Evolutionary conservation across 1,284 basidiomycete species (phyloP).

Genomic region (Leccinum huronense): DNA sequence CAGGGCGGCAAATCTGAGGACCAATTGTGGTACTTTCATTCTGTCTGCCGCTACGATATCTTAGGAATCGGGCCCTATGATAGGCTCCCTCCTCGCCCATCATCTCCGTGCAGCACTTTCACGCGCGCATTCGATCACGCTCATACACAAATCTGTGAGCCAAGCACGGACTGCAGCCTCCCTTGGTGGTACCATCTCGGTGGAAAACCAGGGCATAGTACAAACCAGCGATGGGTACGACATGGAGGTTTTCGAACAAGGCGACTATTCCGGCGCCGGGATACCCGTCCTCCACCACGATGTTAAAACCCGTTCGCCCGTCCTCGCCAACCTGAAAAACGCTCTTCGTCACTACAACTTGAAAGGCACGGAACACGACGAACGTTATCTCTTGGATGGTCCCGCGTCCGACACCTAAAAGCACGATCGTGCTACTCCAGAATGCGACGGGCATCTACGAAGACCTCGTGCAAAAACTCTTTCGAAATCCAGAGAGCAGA

Average conservation of each 20-base stretch:
- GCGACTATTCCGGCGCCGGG: constrained; percentile 29
- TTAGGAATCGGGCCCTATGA: constrained; percentile 68
- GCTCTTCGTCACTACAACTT: constrained; percentile 71
- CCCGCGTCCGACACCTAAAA: constrained; percentile 62
- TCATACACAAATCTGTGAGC: constrained; percentile 57
- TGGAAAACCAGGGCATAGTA: constrained; percentile 50
- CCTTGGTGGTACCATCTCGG: constrained; percentile 39
- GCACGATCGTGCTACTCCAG: constrained; percentile 87
- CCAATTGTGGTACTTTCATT: too few relatives aligned
- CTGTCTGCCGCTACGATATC: constrained; percentile 38
- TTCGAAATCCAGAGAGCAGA: constrained; percentile 68
- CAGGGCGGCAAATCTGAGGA: too few relatives aligned
- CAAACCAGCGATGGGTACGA: constrained; percentile 44
- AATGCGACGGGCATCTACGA: constrained; percentile 94
- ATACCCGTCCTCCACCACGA: constrained; percentile 23
- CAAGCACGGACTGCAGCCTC: constrained; percentile 36
- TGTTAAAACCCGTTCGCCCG: constrained; percentile 19
- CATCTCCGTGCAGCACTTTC: constrained; percentile 66
- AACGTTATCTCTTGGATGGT: constrained; percentile 59
- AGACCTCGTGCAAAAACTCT: constrained; percentile 64
- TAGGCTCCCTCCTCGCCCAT: constrained; percentile 79
- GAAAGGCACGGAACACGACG: constrained; percentile 69
- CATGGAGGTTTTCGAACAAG: constrained; percentile 44
- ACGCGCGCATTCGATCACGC: constrained; percentile 55
- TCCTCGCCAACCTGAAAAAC: constrained; percentile 41